Evolutionary conservation across 2,329 filamentous ascomycete genomes (phyloP).

Genomic region (Fusarium illudens): DNA sequence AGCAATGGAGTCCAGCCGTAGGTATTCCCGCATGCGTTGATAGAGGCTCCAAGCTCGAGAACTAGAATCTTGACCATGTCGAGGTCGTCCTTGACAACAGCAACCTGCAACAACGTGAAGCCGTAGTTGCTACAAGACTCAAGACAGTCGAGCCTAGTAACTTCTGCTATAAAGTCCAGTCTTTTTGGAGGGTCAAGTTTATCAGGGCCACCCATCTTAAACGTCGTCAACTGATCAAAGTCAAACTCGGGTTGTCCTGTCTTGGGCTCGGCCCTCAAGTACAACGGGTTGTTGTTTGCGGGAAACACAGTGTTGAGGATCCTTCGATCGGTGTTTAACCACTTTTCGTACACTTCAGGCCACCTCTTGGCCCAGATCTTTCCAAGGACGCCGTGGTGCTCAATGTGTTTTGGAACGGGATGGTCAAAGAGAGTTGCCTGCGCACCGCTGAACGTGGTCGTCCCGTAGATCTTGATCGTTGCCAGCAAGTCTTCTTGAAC

Average conservation of each 20-base stretch:
- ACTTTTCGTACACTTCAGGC: not conserved
- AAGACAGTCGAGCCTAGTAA: not conserved
- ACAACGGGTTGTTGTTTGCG: not conserved
- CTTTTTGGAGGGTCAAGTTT: fast-evolving
- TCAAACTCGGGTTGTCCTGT: not conserved
- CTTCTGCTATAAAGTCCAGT: not conserved
- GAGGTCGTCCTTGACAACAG: not conserved
- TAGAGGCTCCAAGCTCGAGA: not conserved
- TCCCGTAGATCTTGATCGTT: not conserved
- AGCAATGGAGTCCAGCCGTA: not conserved
- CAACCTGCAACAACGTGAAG: not conserved
- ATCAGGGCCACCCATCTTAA: not conserved
- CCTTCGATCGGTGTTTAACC: not conserved
- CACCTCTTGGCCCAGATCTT: not conserved
- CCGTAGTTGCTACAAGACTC: not conserved
- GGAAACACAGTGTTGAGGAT: not conserved
- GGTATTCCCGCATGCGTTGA: not conserved
- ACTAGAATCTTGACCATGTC: not conserved
- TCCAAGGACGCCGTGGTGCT: not conserved
- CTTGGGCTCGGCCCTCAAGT: not conserved
- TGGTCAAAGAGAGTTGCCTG: not conserved
- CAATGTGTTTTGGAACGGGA: not conserved
- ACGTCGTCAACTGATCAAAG: not conserved
- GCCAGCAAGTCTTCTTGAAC: fast-evolving
- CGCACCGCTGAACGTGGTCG: not conserved